Conservation (phyloP, 2,329 filamentous ascomycete species). For the Pyricularia grisea region DNA sequence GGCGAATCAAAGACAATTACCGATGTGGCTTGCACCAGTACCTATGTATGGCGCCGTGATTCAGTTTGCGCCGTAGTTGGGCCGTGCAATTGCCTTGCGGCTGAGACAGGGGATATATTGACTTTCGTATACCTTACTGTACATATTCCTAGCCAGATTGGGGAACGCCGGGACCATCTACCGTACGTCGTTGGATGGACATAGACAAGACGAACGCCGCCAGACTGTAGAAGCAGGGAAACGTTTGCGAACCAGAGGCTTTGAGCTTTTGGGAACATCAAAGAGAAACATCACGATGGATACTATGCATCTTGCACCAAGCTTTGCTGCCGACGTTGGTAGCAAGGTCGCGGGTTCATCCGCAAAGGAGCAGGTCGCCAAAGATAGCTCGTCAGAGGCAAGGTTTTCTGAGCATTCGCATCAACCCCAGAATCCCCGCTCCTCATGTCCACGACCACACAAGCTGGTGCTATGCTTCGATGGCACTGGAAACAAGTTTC, state of each 20-base stretch:
- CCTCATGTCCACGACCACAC: conserved; percentile 12
- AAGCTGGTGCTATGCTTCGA: conserved; percentile 55
- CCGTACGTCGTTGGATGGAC: background rate
- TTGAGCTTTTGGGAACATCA: background rate
- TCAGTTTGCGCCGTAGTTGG: background rate
- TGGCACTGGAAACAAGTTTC: conserved; percentile 55
- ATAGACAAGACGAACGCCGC: background rate
- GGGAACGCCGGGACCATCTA: background rate
- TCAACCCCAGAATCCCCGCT: background rate
- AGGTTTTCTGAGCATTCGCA: background rate
- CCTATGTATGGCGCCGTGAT: background rate
- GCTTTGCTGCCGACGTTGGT: background rate
- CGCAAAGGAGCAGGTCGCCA: background rate
- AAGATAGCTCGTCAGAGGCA: background rate
- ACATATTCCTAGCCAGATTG: no score
- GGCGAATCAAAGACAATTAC: background rate
- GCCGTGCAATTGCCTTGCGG: background rate
- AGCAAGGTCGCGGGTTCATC: background rate
- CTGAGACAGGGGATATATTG: background rate
- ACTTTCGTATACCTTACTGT: background rate
- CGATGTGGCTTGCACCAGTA: background rate
- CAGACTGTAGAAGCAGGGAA: background rate
- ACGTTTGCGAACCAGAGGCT: background rate
- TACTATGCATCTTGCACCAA: conserved; percentile 11
- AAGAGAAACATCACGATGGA: conserved; percentile 11